Conservation (phyloP, 2,329 filamentous ascomycete genomes). For the Aspergillus sp. region DNA sequence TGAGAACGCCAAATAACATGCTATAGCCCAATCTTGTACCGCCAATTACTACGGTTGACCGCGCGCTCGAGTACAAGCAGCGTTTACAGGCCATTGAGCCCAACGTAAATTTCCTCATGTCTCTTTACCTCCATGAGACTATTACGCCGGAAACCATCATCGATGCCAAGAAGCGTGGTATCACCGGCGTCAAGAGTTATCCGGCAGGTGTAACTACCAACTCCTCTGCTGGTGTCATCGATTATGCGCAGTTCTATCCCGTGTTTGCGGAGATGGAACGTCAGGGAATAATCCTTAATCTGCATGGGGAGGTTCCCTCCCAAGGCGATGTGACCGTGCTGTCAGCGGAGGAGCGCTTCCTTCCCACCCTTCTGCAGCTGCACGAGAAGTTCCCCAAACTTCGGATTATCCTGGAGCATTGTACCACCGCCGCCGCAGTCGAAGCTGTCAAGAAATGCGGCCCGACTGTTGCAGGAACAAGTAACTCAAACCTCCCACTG, state of each 20-base stretch:
- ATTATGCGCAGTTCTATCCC: constrained; percentile 46
- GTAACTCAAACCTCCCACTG: background rate
- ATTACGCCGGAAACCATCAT: constrained; percentile 69
- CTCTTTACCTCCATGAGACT: constrained; percentile 64
- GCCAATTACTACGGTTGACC: constrained; percentile 59
- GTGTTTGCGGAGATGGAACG: constrained; percentile 90
- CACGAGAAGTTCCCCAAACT: constrained; percentile 69
- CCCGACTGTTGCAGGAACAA: constrained; percentile 62
- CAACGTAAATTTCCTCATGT: constrained; percentile 70
- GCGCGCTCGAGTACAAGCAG: constrained; percentile 66
- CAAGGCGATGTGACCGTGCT: constrained; percentile 54
- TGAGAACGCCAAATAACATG: constrained; percentile 20
- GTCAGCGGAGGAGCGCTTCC: constrained; percentile 73
- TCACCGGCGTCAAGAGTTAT: constrained; percentile 61
- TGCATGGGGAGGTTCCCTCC: constrained; percentile 72
- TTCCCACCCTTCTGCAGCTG: constrained; percentile 74
- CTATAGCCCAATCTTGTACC: constrained; percentile 64
- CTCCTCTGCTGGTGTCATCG: constrained; percentile 51
- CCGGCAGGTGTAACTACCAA: constrained; percentile 57
- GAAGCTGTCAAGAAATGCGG: constrained; percentile 76
- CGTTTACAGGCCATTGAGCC: constrained; percentile 61
- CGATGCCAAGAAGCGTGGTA: constrained; percentile 70
- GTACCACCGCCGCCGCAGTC: constrained; percentile 78
- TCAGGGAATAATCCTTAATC: constrained; percentile 78
- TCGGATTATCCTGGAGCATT: constrained; percentile 71